phyloP scores from a whole-genome alignment of 768 basidiomycete species.

The Suillus subaureus region DNA sequence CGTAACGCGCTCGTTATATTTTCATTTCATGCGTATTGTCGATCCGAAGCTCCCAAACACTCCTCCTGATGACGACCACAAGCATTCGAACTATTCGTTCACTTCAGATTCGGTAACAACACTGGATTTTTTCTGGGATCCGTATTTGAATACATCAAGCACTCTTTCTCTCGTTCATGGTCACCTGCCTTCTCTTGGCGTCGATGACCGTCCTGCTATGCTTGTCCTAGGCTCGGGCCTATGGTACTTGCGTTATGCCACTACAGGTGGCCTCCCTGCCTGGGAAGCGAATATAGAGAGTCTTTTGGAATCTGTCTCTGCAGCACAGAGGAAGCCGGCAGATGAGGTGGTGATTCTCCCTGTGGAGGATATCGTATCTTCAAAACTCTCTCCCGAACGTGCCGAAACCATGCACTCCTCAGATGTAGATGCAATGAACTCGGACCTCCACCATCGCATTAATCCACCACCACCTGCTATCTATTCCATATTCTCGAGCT shows the following conservation, averaged over 20 bases:
- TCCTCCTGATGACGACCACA: conserved; percentile 57
- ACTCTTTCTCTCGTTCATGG: conserved; percentile 47
- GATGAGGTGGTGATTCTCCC: conserved; percentile 81
- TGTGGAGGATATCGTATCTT: conserved; percentile 67
- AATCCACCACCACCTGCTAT: conserved; percentile 35
- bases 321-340: conserved; percentile 47
- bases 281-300: conserved; percentile 79
- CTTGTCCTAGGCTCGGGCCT: conserved; percentile 85
- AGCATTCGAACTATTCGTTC: conserved; percentile 67
- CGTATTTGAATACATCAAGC: conserved; percentile 75
- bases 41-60: conserved; percentile 57
- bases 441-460: conserved; percentile 74
- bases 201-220: conserved; percentile 51
- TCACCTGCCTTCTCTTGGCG: not conserved
- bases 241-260: conserved; percentile 83
- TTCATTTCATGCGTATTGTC: conserved; percentile 63
- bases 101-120: conserved; percentile 46
- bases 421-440: conserved; percentile 92
- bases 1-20: conserved; percentile 78
- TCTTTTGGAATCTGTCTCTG: conserved; percentile 53
- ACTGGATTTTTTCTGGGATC: conserved; percentile 81
- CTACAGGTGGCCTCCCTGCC: conserved; percentile 72
- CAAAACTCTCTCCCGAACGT: conserved; percentile 66
- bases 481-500: conserved; percentile 31
- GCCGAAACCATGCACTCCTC: conserved; percentile 69